These are phyloP conservation scores for Pythium pectinolyticum DNA, from an alignment of 352 stramenopile species.

Conservation along the genomic window DNA sequence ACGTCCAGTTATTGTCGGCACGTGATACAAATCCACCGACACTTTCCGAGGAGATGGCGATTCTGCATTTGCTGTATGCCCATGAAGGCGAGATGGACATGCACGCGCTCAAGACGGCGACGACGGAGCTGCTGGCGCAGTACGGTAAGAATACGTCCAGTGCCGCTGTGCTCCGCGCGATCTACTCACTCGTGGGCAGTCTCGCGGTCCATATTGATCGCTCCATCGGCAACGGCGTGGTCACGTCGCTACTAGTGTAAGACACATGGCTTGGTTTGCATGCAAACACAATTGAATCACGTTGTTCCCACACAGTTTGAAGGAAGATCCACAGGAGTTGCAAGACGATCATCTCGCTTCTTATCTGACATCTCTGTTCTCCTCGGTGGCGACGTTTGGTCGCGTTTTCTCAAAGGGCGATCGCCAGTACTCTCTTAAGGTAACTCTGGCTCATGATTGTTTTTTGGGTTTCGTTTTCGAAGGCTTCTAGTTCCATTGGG, in stretches of 20 bases:
- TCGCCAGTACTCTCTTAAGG: too few species aligned
- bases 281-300: too few species aligned
- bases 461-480: too few species aligned
- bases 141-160: constrained; percentile 48
- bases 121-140: constrained; percentile 39
- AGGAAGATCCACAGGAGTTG: too few species aligned
- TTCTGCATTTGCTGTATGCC: constrained; percentile 62
- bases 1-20: constrained; percentile 48
- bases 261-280: not conserved
- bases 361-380: too few species aligned
- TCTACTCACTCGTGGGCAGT: constrained; percentile 70
- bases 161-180: constrained; percentile 47
- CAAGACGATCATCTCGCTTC: too few species aligned
- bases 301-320: too few species aligned
- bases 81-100: constrained; percentile 66
- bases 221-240: constrained; percentile 59
- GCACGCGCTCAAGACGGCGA: constrained; percentile 59
- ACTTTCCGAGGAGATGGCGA: constrained; percentile 54
- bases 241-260: constrained; percentile 63
- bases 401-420: too few species aligned
- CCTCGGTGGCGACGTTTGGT: too few species aligned
- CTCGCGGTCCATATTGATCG: constrained; percentile 74
- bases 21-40: constrained; percentile 31
- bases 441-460: too few species aligned
- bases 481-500: too few species aligned